These are phyloP conservation scores for Sordariomycetes sp. DNA, from an alignment of 2,329 filamentous ascomycete genomes.

Conservation along the genomic window DNA sequence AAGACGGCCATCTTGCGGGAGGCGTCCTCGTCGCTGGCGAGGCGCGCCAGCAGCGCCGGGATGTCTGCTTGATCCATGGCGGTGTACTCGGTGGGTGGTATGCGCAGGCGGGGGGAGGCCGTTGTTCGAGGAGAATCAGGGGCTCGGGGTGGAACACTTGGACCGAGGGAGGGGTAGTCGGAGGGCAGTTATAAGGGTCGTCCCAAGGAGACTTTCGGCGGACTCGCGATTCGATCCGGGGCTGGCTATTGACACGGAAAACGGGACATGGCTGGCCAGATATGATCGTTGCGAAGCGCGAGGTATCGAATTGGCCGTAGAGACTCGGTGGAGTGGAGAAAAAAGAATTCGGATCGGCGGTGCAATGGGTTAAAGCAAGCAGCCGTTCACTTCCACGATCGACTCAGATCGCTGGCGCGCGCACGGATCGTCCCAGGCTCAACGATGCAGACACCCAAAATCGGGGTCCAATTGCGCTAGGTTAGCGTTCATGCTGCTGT, in stretches of 20 bases:
- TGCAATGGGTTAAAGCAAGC: not conserved
- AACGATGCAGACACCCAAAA: not conserved
- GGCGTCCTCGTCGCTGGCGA: constrained; percentile 69
- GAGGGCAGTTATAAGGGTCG: too few species aligned
- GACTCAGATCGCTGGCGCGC: not conserved
- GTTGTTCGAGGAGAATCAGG: not conserved
- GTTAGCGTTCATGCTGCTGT: not conserved
- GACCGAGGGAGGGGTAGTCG: not conserved
- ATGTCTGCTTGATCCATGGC: constrained; percentile 58
- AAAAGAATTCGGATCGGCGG: not conserved
- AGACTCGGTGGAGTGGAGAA: not conserved
- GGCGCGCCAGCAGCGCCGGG: constrained; percentile 51
- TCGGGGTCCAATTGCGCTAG: not conserved
- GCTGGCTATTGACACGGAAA: not conserved
- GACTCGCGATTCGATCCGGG: not conserved
- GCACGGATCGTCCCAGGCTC: not conserved
- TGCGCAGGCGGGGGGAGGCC: not conserved
- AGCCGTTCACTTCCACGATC: not conserved
- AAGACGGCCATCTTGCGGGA: constrained; percentile 98
- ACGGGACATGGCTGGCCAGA: not conserved
- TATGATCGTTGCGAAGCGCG: not conserved
- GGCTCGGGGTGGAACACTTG: not conserved
- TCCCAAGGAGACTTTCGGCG: not conserved
- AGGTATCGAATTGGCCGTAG: not conserved
- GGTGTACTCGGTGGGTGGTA: not conserved